These are phyloP conservation scores for Ceriops decandra DNA, from an alignment of 345 rosid species.

Conservation along the genomic window DNA sequence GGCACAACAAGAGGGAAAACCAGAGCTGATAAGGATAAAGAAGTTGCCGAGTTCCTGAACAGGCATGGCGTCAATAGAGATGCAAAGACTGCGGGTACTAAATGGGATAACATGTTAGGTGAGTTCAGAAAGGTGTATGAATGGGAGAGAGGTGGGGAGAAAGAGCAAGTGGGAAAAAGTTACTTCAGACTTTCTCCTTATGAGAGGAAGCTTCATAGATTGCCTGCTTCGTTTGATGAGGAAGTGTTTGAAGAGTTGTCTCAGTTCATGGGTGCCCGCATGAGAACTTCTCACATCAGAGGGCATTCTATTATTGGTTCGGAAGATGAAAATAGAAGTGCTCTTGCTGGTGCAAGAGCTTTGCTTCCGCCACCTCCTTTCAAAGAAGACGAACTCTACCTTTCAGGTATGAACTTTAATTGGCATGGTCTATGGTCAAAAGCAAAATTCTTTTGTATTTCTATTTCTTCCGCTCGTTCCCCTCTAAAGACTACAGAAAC, in stretches of 20 bases:
- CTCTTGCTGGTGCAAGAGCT: conserved; percentile 24
- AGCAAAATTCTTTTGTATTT: not conserved
- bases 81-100: conserved; percentile 92
- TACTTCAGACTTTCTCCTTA: conserved; percentile 94
- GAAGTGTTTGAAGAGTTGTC: conserved; percentile 90
- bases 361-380: conserved; percentile 61
- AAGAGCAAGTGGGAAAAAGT: conserved; percentile 77
- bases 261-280: conserved; percentile 86
- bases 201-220: conserved; percentile 71
- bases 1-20: conserved; percentile 66
- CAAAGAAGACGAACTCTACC: conserved; percentile 49
- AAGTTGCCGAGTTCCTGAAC: conserved; percentile 85
- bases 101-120: conserved; percentile 99
- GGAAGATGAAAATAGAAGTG: conserved; percentile 29
- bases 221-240: conserved; percentile 97
- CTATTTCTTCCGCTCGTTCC: not conserved
- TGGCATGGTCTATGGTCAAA: not conserved
- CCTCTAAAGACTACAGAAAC: not conserved
- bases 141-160: conserved; percentile 84
- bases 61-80: conserved; percentile 79
- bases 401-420: conserved; percentile 30
- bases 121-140: conserved; percentile 92
- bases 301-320: conserved; percentile 20
- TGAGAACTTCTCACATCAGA: conserved; percentile 53
- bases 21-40: conserved; percentile 88